Conservation (phyloP, 192 early-diverging fungal genomes). For the Backusella westeae region DNA sequence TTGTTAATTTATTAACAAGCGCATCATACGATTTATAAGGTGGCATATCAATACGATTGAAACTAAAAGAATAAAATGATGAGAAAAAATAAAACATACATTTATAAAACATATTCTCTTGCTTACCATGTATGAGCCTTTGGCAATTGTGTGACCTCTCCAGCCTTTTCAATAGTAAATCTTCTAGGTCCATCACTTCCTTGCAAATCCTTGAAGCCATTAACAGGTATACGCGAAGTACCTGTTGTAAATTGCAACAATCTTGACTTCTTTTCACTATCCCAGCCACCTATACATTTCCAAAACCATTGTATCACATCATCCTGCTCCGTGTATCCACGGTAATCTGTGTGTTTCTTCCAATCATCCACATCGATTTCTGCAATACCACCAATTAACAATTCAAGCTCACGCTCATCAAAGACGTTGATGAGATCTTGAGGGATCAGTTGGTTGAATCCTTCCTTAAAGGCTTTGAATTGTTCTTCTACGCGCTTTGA, state of each 20-base stretch:
- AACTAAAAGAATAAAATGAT: constrained; percentile 49
- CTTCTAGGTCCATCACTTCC: constrained; percentile 93
- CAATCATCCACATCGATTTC: constrained; percentile 98
- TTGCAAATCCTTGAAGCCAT: constrained; percentile 98
- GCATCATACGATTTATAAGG: constrained; percentile 86
- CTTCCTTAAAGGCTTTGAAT: constrained; percentile 89
- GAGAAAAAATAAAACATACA: constrained; percentile 17
- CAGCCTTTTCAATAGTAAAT: constrained; percentile 95
- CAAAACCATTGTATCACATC: constrained; percentile 96
- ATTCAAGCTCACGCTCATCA: constrained; percentile 96
- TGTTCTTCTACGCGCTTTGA: constrained; percentile 92
- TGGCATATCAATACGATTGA: constrained; percentile 97
- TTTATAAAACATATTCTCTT: not conserved
- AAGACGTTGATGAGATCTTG: constrained; percentile 93
- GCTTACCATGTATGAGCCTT: constrained; percentile 91
- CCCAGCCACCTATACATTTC: constrained; percentile 86
- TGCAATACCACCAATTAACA: constrained; percentile 94
- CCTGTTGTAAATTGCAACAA: constrained; percentile 97
- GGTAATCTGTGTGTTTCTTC: constrained; percentile 98
- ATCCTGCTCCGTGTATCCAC: constrained; percentile 96
- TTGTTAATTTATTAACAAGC: constrained; percentile 53
- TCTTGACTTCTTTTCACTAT: constrained; percentile 91
- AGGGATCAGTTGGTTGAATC: constrained; percentile 96
- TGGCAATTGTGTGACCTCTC: constrained; percentile 82
- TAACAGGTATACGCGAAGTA: constrained; percentile 96